Base-by-base conservation (phyloP, 2,329 filamentous ascomycete species). In the Fusarium sp. region DNA sequence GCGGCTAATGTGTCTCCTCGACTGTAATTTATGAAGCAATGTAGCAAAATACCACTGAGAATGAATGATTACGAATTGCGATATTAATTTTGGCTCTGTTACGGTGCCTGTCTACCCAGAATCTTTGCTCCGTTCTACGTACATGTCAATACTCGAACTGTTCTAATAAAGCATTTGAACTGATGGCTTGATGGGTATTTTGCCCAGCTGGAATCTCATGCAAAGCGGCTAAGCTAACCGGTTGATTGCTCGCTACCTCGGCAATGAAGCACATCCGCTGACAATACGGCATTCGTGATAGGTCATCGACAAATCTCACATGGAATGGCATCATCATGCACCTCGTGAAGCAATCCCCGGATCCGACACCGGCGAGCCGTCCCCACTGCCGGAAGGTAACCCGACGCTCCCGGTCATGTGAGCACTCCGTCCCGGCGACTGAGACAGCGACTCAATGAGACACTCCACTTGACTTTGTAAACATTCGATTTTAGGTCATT, bases 41-140 rank as follows among this genome's bases (percentile, higher is more conserved):
- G 62, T 67, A 70, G 62, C 67, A 69, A 70, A 69, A 70, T 70
- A 69, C 66, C 66, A 55, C 47, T 67, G 56, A 69, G 66, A 69
- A 67, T 67, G 66, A 62, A 63, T 57, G 40, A 65, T 59, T 47
- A 65, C 45, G 62, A 65, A 59, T 65, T 31, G 28, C 28, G 28
- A 31, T 31, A 31, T 51, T 51, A 31, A 28, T 10, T 14, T 31
- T 31, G 28, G 28, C 28, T 28, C 28, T 28, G 28, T 10, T 28
- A 10, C 10, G 7, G 10, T 10, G 28, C 10, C 28, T 52, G 19
- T 19, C 19, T 17, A 3, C 8, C 7, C 22, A 3, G 17, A 6
- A 8, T 26, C 8, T 7, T 15, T 46, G 22, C 6, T 14, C 6
- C 17, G 10, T 2, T 21, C 21, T 7, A 21, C 6, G 22, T 45